Conservation (phyloP, 2,329 filamentous ascomycete genomes). For the Lecanosticta acicola region DNA sequence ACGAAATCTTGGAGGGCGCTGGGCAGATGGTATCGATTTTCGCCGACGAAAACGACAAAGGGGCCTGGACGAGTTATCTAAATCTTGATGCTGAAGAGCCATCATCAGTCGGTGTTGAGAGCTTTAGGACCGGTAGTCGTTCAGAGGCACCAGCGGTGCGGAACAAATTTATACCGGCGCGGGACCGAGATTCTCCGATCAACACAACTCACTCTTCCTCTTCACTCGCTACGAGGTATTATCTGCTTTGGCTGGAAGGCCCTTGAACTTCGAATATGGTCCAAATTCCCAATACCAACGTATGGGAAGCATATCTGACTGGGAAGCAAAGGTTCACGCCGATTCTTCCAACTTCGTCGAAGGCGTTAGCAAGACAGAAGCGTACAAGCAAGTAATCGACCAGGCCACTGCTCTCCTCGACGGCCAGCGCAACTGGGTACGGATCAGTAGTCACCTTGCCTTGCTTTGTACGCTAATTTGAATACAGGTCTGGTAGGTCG, state of each 20-base stretch:
- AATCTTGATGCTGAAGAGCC: too few species aligned
- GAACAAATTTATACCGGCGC: neutral
- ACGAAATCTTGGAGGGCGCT: constrained; percentile 18
- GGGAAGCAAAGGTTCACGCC: constrained; percentile 68
- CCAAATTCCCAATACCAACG: too few species aligned
- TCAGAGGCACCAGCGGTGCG: neutral
- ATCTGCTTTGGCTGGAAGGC: too few species aligned
- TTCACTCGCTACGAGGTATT: too few species aligned
- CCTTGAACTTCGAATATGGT: too few species aligned
- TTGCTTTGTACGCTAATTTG: neutral
- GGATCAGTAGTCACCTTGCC: constrained; percentile 16
- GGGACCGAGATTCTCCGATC: neutral
- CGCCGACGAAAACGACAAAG: too few species aligned
- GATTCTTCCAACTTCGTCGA: constrained; percentile 68
- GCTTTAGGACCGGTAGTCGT: neutral
- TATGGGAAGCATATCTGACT: too few species aligned
- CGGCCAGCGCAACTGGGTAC: constrained; percentile 74
- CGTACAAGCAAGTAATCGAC: constrained; percentile 67
- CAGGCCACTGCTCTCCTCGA: constrained; percentile 65
- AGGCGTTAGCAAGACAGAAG: constrained; percentile 63
- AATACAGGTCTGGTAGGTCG: constrained; percentile 19
- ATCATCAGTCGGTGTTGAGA: neutral
- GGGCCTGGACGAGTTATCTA: too few species aligned
- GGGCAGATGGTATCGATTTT: too few species aligned
- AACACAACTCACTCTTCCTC: too few species aligned